Base-by-base conservation (phyloP, 768 basidiomycete genomes). In the Sutorius australiensis region DNA sequence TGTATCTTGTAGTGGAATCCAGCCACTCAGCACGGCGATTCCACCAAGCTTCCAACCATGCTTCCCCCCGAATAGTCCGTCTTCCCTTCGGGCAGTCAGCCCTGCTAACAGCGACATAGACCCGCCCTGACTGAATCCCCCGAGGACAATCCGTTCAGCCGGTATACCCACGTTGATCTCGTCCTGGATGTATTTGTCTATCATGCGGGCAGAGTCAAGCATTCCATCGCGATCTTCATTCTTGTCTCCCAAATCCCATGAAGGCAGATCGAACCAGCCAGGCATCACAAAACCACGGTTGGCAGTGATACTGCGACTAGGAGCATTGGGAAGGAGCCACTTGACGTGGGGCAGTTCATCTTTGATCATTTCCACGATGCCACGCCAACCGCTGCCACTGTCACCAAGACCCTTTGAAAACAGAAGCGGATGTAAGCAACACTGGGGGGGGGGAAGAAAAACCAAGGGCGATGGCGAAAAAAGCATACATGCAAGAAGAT, bases 41-140 rank as follows among this genome's bases (percentile, higher is more conserved):
- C 92, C 92, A 2, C 78, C 91, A 14, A 94, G 74, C 60, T 83
- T 84, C 54, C 80, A 73, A 57, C 83, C 81, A 41, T 58, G 49
- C 32, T 68, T 67, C 39, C 69, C 69, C 37, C 63, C 62, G 6
- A 61, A 68, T 9, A 64, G 40, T 16, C 61, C 63, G 14, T 66
- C 64, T 38, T 65, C 65, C 31, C 47, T 41, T 43, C 67, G 60
- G 31, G 65, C 59, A 0, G 67, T 55, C 52, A 95, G 72, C 8
- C 83, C 91, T 4, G 84, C 82, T 45, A 94, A 71, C n/a, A 93
- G 73, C 8, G 84, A 78, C 76, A 95, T 85, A 21, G 85, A 81
- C 37, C 77, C 89, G 34, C 91, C 93, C 67, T 95, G 93, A 55
- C 84, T 87, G 73, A 95, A 95, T 10, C 94, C 94, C 33, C 91